Evolutionary conservation across 148 eudicot species (phyloP).

Genomic region (Talinum fruticosum): DNA sequence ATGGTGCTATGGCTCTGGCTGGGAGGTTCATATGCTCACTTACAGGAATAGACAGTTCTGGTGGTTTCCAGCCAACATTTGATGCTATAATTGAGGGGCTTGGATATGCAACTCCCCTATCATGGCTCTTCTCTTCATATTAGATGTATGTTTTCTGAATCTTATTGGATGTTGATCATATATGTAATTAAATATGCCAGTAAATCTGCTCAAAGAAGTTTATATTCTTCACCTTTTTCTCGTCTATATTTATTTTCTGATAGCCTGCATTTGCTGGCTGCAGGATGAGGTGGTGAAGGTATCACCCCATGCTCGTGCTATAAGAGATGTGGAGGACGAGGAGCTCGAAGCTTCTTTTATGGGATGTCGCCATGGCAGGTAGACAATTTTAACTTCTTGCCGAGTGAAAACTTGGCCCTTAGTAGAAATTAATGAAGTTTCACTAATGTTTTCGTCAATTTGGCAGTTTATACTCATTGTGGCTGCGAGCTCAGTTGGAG

Average conservation of each 20-base stretch:
- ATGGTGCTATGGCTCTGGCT: conserved; percentile 92
- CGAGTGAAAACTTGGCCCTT: neutral
- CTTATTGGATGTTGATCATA: neutral
- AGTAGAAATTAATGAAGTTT: neutral
- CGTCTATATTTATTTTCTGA: neutral
- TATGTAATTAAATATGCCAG: no score
- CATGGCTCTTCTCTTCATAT: conserved; percentile 94
- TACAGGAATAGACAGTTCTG: conserved; percentile 63
- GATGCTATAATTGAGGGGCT: conserved; percentile 86
- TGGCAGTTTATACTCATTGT: conserved; percentile 87
- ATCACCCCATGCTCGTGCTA: conserved; percentile 98
- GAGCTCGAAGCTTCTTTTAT: conserved; percentile 91
- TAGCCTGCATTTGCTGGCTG: conserved; percentile 2
- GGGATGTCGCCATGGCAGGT: conserved; percentile 99
- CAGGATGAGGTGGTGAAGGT: conserved; percentile 99
- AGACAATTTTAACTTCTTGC: neutral
- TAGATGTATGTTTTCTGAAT: conserved; percentile 57
- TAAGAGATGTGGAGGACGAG: conserved; percentile 97
- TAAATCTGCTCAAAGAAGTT: neutral
- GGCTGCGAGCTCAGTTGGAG: conserved; percentile 96
- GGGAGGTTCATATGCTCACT: conserved; percentile 85
- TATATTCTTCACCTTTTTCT: neutral
- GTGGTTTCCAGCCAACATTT: conserved; percentile 66
- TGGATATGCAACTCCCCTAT: conserved; percentile 96
- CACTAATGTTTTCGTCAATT: conserved; percentile 15